Evolutionary conservation across 306 rosid species (phyloP).

Genomic region (Heteromeles arbutifolia): DNA sequence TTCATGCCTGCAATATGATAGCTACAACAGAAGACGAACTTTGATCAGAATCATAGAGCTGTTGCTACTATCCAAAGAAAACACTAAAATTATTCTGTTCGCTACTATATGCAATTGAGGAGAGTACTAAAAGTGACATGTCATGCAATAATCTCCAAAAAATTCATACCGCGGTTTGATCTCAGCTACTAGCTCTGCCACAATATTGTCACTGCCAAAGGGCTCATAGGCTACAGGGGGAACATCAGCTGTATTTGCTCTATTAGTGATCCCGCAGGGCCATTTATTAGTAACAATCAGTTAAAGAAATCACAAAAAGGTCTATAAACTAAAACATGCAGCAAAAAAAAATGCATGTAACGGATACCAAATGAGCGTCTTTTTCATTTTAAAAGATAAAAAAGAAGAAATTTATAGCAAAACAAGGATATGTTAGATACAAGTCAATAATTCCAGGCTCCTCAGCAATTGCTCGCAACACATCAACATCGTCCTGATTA

Average conservation of each 20-base stretch:
- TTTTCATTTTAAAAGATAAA: background rate
- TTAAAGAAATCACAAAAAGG: conserved; percentile 45
- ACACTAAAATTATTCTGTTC: background rate
- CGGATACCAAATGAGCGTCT: background rate
- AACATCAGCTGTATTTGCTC: conserved; percentile 46
- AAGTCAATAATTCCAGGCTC: conserved; percentile 75
- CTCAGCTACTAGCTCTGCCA: conserved; percentile 78
- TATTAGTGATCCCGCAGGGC: conserved; percentile 68
- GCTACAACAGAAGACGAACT: conserved; percentile 38
- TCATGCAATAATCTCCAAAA: conserved; percentile 9
- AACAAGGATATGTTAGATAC: conserved; percentile 84
- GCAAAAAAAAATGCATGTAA: background rate
- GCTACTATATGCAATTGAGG: background rate
- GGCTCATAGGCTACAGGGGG: conserved; percentile 61
- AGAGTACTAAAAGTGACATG: background rate
- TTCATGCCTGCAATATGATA: conserved; percentile 91
- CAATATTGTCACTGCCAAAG: conserved; percentile 48
- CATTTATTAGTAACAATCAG: conserved; percentile 71
- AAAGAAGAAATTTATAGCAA: background rate
- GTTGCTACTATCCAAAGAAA: background rate
- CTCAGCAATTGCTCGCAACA: conserved; percentile 83
- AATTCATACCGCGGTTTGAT: conserved; percentile 80
- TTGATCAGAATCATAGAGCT: conserved; percentile 15
- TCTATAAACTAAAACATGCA: conserved; percentile 13
- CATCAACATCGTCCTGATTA: conserved; percentile 80